These are phyloP conservation scores for Arthrinium puccinioides DNA, from an alignment of 2,329 filamentous ascomycete species.

Conservation along the genomic window DNA sequence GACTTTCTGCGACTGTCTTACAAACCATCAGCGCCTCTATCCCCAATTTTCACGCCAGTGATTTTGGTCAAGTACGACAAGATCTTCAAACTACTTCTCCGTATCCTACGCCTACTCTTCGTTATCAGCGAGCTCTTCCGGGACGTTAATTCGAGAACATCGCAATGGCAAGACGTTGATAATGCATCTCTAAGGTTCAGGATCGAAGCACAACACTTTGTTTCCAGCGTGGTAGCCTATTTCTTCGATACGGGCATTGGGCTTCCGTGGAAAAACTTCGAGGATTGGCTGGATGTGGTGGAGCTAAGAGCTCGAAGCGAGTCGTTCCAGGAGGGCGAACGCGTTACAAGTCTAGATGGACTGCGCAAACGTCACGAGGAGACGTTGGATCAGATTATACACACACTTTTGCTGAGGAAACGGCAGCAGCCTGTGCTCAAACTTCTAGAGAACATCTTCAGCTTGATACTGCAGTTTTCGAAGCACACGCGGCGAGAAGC, in stretches of 20 bases:
- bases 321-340: conserved; percentile 34
- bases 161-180: conserved; percentile 26
- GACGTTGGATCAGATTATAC: conserved; percentile 68
- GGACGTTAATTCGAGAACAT: conserved; percentile 38
- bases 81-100: conserved; percentile 74
- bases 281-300: conserved; percentile 55
- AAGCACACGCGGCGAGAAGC: conserved; percentile 35
- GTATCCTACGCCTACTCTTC: conserved; percentile 71
- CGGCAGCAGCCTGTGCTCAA: conserved; percentile 66
- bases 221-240: conserved; percentile 65
- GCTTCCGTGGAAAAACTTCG: conserved; percentile 65
- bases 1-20: conserved; percentile 90
- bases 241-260: conserved; percentile 74
- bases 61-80: conserved; percentile 75
- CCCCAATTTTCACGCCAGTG: conserved; percentile 63
- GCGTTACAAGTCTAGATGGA: conserved; percentile 52
- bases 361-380: conserved; percentile 65
- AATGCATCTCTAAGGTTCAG: conserved; percentile 53
- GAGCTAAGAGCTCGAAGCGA: conserved; percentile 49
- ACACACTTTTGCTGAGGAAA: conserved; percentile 64
- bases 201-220: conserved; percentile 73
- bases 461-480: conserved; percentile 65
- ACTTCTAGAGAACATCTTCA: conserved; percentile 71
- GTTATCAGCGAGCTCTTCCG: conserved; percentile 60
- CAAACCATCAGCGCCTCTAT: conserved; percentile 63